Evolutionary conservation across 768 basidiomycete genomes (phyloP).

Genomic region (Stropharia rugosoannulata): DNA sequence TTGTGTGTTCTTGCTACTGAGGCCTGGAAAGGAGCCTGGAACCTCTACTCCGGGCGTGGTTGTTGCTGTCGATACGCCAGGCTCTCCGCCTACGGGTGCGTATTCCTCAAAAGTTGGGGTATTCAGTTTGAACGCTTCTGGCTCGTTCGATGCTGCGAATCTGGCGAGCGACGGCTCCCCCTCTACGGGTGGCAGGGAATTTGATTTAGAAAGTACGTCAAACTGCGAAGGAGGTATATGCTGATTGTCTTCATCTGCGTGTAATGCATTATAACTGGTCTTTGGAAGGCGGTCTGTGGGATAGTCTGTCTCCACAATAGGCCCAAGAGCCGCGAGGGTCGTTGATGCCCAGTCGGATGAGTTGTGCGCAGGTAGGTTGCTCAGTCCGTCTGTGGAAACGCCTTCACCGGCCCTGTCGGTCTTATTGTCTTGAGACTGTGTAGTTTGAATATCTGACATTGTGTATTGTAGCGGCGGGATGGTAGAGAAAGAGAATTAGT

Average conservation of each 20-base stretch:
- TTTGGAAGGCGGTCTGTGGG: not conserved
- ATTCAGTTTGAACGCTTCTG: not conserved
- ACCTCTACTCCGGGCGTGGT: not conserved
- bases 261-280: not conserved
- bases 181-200: too few species aligned
- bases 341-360: slow-evolving; percentile 6
- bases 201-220: not conserved
- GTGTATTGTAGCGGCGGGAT: too few species aligned
- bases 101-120: not conserved
- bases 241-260: not conserved
- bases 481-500: too few species aligned
- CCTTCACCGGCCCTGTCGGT: too few species aligned
- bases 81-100: not conserved
- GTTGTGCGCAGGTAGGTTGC: not conserved
- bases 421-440: too few species aligned
- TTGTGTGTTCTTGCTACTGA: not conserved
- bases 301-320: not conserved
- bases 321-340: slow-evolving; percentile 7
- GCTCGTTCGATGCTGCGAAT: too few species aligned
- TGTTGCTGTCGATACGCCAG: not conserved
- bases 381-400: too few species aligned
- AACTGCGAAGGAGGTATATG: too few species aligned
- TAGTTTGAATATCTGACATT: too few species aligned
- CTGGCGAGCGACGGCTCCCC: too few species aligned
- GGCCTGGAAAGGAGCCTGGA: not conserved